Evolutionary conservation across 1,284 basidiomycete genomes (phyloP).

Genomic region (Tausonia pullulans): DNA sequence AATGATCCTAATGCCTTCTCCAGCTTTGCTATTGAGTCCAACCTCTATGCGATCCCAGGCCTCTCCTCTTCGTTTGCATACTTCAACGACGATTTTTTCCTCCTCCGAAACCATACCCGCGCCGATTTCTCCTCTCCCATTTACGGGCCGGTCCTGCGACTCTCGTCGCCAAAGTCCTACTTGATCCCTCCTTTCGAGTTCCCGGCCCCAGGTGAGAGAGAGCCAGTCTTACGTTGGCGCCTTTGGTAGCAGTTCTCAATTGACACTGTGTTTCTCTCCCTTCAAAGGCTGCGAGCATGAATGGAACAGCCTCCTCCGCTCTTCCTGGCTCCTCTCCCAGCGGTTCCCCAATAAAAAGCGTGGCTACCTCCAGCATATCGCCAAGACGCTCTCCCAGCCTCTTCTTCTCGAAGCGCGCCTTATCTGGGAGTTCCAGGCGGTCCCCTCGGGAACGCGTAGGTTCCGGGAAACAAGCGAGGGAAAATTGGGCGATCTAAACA

Average conservation of each 20-base stretch:
- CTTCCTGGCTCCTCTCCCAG: slow-evolving; percentile 10
- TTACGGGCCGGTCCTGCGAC: neutral
- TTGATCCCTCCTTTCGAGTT: neutral
- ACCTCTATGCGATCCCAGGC: slow-evolving; percentile 18
- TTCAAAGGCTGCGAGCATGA: slow-evolving; percentile 14
- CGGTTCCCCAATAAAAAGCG: neutral
- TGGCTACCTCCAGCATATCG: slow-evolving; percentile 5
- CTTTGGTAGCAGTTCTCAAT: too few species aligned
- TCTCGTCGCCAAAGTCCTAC: neutral
- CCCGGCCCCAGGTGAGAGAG: neutral
- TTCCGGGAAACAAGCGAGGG: slow-evolving; percentile 7
- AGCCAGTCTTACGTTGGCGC: too few species aligned
- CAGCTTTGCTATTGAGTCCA: slow-evolving; percentile 21
- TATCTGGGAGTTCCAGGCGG: slow-evolving; percentile 5
- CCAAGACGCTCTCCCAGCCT: slow-evolving; percentile 10
- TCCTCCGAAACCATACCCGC: slow-evolving; percentile 11
- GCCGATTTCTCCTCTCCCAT: neutral
- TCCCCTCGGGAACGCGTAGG: neutral
- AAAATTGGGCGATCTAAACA: slow-evolving; percentile 8
- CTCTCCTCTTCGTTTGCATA: slow-evolving; percentile 14
- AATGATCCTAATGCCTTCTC: too few species aligned
- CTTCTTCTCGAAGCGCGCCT: neutral
- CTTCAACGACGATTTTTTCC: slow-evolving; percentile 25
- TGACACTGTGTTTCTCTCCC: too few species aligned
- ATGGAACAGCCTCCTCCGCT: slow-evolving; percentile 13